A percentile compares a stretch with the other conserved stretches of the same genome.
phyloP scores from a whole-genome alignment of 495 filamentous ascomycete species.

The Entonaema liquescens region DNA sequence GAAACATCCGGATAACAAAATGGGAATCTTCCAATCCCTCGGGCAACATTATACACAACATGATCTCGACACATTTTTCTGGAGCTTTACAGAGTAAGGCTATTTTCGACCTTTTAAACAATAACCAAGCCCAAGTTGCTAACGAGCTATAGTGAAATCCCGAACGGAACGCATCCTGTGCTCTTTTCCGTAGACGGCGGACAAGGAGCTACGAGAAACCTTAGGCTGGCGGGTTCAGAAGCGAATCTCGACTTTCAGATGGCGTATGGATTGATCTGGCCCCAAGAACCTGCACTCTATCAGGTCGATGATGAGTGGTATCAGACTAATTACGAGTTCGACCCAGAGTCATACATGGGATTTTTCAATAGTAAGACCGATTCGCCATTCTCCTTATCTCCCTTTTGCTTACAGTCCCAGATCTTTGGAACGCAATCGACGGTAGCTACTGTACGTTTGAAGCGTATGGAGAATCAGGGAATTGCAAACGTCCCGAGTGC shows the following conservation, averaged over 20 bases:
- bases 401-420: conserved; percentile 50
- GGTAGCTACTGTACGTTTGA: conserved; percentile 67
- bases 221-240: conserved; percentile 43
- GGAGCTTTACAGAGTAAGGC: conserved; percentile 50
- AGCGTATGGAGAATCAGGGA: conserved; percentile 48
- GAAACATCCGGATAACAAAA: conserved; percentile 42
- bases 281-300: conserved; percentile 65
- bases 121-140: not conserved
- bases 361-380: conserved; percentile 45
- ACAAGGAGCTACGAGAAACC: conserved; percentile 31
- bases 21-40: conserved; percentile 48
- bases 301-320: conserved; percentile 65
- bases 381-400: not conserved
- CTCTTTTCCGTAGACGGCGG: conserved; percentile 52
- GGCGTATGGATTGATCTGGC: conserved; percentile 57
- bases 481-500: conserved; percentile 42
- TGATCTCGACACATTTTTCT: conserved; percentile 68
- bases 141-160: conserved; percentile 36
- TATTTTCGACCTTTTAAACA: not conserved
- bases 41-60: conserved; percentile 55
- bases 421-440: conserved; percentile 69
- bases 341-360: conserved; percentile 45
- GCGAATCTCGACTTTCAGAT: conserved; percentile 49
- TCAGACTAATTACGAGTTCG: conserved; percentile 36
- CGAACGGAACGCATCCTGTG: conserved; percentile 50